These are phyloP conservation scores for Cryptococcus floricola DNA, from an alignment of 1,284 basidiomycete genomes.

Conservation along the genomic window DNA sequence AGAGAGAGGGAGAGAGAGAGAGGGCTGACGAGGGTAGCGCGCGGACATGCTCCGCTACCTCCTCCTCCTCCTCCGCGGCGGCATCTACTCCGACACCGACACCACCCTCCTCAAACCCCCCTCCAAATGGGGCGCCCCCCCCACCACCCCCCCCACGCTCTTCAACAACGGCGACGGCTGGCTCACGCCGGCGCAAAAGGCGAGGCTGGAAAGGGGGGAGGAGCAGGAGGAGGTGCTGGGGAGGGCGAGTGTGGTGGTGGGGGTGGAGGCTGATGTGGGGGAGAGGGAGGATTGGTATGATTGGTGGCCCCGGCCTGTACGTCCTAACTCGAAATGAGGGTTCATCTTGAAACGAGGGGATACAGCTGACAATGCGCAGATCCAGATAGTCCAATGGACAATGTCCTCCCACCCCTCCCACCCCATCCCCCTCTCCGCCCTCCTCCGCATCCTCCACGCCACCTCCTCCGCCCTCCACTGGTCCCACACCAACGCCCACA, in stretches of 20 bases:
- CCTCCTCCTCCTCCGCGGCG: conserved; percentile 43
- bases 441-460: conserved; percentile 38
- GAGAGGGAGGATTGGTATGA: conserved; percentile 46
- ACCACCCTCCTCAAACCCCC: conserved; percentile 42
- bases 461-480: conserved; percentile 39
- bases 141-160: conserved; percentile 18
- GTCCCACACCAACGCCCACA: conserved; percentile 20
- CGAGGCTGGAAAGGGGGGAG: conserved; percentile 24
- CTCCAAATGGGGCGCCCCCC: conserved; percentile 34
- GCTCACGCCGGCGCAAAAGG: conserved; percentile 19
- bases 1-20: too few species aligned
- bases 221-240: conserved; percentile 26
- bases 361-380: conserved; percentile 16
- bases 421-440: conserved; percentile 39
- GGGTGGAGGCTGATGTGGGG: conserved; percentile 50
- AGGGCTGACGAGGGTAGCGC: conserved; percentile 6
- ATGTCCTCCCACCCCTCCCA: conserved; percentile 42
- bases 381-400: conserved; percentile 52
- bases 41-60: conserved; percentile 41
- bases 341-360: too few species aligned
- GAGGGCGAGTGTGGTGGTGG: conserved; percentile 44
- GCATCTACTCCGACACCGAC: conserved; percentile 50
- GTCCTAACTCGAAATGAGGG: conserved; percentile 10
- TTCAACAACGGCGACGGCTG: conserved; percentile 41
- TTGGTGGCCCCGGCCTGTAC: conserved; percentile 49